A percentile compares a stretch with the other conserved stretches of the same genome.
Conservation (phyloP, 2,329 filamentous ascomycete genomes). For the Aspergillus pseudoglaucus region DNA sequence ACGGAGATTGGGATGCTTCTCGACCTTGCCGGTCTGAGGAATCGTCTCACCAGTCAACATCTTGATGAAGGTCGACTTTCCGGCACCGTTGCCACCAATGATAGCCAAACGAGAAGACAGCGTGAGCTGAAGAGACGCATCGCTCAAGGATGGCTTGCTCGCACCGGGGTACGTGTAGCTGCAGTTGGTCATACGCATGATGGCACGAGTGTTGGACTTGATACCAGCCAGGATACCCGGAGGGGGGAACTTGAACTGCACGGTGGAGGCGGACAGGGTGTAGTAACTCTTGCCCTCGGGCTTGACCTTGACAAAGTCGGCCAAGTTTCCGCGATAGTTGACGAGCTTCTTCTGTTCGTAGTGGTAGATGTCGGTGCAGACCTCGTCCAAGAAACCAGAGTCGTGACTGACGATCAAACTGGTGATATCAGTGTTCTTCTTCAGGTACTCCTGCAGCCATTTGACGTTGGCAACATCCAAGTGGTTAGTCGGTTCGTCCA, state of each 20-base stretch:
- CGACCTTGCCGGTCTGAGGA: constrained; percentile 75
- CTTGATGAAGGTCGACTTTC: constrained; percentile 98
- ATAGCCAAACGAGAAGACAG: constrained; percentile 92
- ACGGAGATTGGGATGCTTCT: constrained; percentile 97
- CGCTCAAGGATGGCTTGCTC: constrained; percentile 75
- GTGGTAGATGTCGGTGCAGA: constrained; percentile 98
- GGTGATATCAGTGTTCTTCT: constrained; percentile 92
- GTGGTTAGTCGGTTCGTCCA: constrained; percentile 99
- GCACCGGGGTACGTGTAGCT: constrained; percentile 91
- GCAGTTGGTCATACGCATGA: constrained; percentile 89
- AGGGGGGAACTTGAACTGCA: constrained; percentile 96
- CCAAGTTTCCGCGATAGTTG: constrained; percentile 46
- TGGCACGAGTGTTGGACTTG: constrained; percentile 88
- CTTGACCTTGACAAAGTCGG: constrained; percentile 72
- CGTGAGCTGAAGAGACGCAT: constrained; percentile 80
- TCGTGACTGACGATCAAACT: constrained; percentile 98
- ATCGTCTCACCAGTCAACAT: constrained; percentile 88
- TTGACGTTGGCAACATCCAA: constrained; percentile 93
- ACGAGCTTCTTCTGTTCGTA: constrained; percentile 95
- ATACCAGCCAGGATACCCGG: constrained; percentile 91
- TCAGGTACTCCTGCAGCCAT: constrained; percentile 93
- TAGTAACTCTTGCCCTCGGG: constrained; percentile 98
- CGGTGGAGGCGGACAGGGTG: constrained; percentile 77
- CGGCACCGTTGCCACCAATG: constrained; percentile 94
- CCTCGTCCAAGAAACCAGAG: constrained; percentile 91